Conservation (phyloP, 2,329 filamentous ascomycete species). For the Stemphylium lycopersici region DNA sequence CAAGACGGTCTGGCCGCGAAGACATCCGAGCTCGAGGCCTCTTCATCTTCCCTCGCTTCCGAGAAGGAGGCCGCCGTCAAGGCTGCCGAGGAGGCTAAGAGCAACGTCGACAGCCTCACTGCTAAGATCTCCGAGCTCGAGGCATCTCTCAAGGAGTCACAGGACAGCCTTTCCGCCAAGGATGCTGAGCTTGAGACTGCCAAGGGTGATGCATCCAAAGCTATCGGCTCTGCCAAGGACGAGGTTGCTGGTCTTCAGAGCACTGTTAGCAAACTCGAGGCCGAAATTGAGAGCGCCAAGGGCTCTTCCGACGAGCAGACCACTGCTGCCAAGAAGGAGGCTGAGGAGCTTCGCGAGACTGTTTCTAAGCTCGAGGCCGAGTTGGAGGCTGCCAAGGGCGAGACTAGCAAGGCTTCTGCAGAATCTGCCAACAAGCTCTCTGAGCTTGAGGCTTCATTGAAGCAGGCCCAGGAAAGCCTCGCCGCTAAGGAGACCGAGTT, state of each 20-base stretch:
- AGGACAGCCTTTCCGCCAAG: slow-evolving; percentile 30
- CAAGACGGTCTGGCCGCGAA: slow-evolving; percentile 32
- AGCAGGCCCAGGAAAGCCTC: slow-evolving; percentile 24
- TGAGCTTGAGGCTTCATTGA: slow-evolving; percentile 31
- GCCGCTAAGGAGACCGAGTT: slow-evolving; percentile 33
- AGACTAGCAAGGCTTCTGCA: slow-evolving; percentile 25
- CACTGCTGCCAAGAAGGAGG: slow-evolving; percentile 19
- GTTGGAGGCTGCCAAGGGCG: slow-evolving; percentile 21
- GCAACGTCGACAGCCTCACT: slow-evolving; percentile 27
- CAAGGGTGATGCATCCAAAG: slow-evolving; percentile 23
- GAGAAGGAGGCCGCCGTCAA: slow-evolving; percentile 32
- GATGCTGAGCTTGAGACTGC: slow-evolving; percentile 27
- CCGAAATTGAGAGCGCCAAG: slow-evolving; percentile 22
- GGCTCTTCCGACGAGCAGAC: slow-evolving; percentile 22
- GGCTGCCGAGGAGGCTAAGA: slow-evolving; percentile 33
- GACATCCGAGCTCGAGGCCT: slow-evolving; percentile 29
- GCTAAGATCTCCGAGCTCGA: slow-evolving; percentile 38
- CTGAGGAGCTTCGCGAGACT: slow-evolving; percentile 18
- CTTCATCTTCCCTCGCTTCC: slow-evolving; percentile 24
- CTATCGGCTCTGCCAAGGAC: slow-evolving; percentile 26
- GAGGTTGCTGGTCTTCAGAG: slow-evolving; percentile 30
- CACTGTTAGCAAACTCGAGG: slow-evolving; percentile 37
- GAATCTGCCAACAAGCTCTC: slow-evolving; percentile 28
- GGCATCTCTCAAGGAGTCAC: slow-evolving; percentile 27
- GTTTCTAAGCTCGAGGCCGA: slow-evolving; percentile 23